Percentiles rank a stretch among this genome's conserved stretches.
phyloP scores from a whole-genome alignment of 805 yeast species.

The Metschnikowia lunata region DNA sequence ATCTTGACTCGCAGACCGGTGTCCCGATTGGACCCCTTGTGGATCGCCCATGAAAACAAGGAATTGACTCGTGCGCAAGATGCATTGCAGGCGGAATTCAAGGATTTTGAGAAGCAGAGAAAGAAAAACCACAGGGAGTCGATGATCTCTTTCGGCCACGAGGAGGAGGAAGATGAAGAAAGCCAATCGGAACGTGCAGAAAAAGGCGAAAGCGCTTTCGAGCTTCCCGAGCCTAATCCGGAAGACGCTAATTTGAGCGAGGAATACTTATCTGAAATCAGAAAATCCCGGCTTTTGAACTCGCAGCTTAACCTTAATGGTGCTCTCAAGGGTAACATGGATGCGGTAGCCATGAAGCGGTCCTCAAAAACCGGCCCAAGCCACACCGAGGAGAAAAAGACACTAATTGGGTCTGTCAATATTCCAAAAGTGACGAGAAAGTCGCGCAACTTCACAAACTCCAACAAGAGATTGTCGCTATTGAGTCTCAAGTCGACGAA shows the following conservation, averaged over 20 bases:
- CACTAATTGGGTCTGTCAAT: constrained; percentile 54
- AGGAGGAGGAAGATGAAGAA: constrained; percentile 17
- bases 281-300: constrained; percentile 41
- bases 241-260: constrained; percentile 36
- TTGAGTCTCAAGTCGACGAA: constrained; percentile 67
- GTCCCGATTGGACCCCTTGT: constrained; percentile 54
- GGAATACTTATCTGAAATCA: constrained; percentile 42
- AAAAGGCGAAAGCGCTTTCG: constrained; percentile 18
- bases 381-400: constrained; percentile 20
- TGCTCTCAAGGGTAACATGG: constrained; percentile 7
- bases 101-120: constrained; percentile 17
- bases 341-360: constrained; percentile 5
- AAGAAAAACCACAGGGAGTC: constrained; percentile 28
- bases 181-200: constrained; percentile 2
- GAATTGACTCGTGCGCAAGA: constrained; percentile 42
- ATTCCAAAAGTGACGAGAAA: constrained; percentile 71
- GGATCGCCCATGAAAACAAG: constrained; percentile 47
- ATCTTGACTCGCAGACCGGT: constrained; percentile 51
- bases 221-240: constrained; percentile 35
- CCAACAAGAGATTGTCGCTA: constrained; percentile 68
- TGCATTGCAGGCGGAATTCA: constrained; percentile 35
- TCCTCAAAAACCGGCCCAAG: background rate
- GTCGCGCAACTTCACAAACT: constrained; percentile 56
- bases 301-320: constrained; percentile 33
- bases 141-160: constrained; percentile 30